phyloP scores from a whole-genome alignment of 176 grass and related monocot genomes.

The Hsuehochloa calcarea region DNA sequence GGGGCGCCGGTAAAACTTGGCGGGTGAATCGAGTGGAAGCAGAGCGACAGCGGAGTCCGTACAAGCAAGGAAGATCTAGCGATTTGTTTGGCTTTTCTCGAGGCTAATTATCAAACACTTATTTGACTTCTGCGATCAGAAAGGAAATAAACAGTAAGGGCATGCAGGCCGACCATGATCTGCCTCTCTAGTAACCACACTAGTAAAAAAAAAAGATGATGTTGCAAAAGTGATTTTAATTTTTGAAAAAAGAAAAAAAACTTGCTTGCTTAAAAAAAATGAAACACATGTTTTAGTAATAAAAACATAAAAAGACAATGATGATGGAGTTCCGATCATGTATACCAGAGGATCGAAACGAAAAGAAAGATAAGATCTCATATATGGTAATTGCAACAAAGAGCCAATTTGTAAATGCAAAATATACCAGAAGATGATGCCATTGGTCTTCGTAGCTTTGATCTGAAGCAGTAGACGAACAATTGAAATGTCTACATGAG shows the following conservation, averaged over 20 bases:
- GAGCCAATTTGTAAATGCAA: too few relatives aligned
- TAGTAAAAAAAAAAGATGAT: background rate
- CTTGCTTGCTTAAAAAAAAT: background rate
- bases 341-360: too few relatives aligned
- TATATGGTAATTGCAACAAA: too few relatives aligned
- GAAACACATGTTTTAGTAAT: background rate
- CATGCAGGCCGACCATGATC: background rate
- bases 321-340: too few relatives aligned
- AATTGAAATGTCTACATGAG: too few relatives aligned
- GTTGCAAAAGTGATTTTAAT: background rate
- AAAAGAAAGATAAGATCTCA: too few relatives aligned
- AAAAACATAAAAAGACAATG: too few relatives aligned
- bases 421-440: too few relatives aligned
- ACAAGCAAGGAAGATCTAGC: background rate
- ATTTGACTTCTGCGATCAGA: background rate
- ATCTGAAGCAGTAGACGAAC: too few relatives aligned
- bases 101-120: conserved; percentile 18
- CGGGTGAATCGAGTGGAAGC: background rate
- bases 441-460: too few relatives aligned
- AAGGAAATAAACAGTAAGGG: background rate
- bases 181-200: background rate
- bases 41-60: background rate
- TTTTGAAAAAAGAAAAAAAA: background rate
- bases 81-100: background rate
- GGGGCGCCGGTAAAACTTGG: too few relatives aligned